Evolutionary conservation across 306 rosid genomes (phyloP), one percentile per base, ranked within the genome.

Genomic region (Ceratonia siliqua): DNA sequence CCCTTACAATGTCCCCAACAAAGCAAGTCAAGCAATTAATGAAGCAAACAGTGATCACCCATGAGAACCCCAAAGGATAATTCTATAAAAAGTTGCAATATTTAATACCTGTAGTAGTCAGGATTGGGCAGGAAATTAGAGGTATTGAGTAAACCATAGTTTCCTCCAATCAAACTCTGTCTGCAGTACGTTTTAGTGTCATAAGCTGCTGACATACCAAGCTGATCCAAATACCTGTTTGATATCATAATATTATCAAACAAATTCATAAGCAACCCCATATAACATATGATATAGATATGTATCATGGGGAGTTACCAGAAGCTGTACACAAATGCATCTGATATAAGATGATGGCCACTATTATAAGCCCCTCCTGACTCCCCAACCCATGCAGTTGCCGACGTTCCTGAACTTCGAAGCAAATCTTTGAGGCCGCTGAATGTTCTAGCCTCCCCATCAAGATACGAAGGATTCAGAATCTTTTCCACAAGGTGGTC

Each of bases 301-400:
- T n/a, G n/a, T n/a, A 50, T 56, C 55, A 10, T 2, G 39, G 64
- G 24, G 17, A 59, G 7, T 81, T 86, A 87, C 85, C 99, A 95
- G 87, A 92, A 92, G 77, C 97, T 95, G 54, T 69, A 87, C 18
- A 90, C 96, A 54, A 92, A 92, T 73, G 99, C 84, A 87, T 95
- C 89, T 1, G 91, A 79, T 77, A 91, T 94, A 61, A 86, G 95
- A 76, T 87, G 88, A 63, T 77, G 89, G 61, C 98, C 99, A 64
- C 99, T 95, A 73, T 89, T 89, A 79, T 86, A 95, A 36, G 99
- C 93, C 48, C 99, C 99, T 79, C 99, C 99, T 4, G 99, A 79
- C 84, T 95, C 99, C 45, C 98, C 99, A 70, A 95, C 98, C 98
- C 99, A 95, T 1, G 99, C 87, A 46, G 50, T 62, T 14, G 90